phyloP scores from a whole-genome alignment of 805 yeast genomes.

The Kuraishia ogatae region DNA sequence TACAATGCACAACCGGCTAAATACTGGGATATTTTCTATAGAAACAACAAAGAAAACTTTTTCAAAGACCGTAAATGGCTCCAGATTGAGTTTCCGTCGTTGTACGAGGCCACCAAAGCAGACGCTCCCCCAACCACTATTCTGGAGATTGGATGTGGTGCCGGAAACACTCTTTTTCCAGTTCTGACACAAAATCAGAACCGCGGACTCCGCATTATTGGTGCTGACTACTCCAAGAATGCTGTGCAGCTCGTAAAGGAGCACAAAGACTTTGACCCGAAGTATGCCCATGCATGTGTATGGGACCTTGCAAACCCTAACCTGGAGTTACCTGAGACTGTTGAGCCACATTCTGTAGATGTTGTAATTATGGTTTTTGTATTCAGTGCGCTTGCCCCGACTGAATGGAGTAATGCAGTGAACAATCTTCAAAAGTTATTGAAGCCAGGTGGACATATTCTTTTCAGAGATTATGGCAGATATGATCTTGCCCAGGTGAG shows the following conservation, averaged over 20 bases:
- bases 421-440: constrained; percentile 58
- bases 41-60: constrained; percentile 84
- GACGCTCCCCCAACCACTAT: constrained; percentile 66
- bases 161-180: constrained; percentile 95
- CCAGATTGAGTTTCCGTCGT: constrained; percentile 83
- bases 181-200: constrained; percentile 77
- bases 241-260: constrained; percentile 81
- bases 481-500: constrained; percentile 94
- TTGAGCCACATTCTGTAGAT: constrained; percentile 77
- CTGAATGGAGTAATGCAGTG: constrained; percentile 83
- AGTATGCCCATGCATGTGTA: constrained; percentile 72
- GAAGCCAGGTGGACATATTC: constrained; percentile 88
- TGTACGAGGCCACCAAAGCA: constrained; percentile 69
- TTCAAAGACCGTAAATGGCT: constrained; percentile 97
- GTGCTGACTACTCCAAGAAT: constrained; percentile 82
- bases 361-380: constrained; percentile 93
- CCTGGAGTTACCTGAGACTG: constrained; percentile 71
- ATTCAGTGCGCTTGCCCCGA: constrained; percentile 84
- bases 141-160: constrained; percentile 96
- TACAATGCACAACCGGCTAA: constrained; percentile 84
- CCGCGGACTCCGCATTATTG: constrained; percentile 62
- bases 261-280: constrained; percentile 50
- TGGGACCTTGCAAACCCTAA: constrained; percentile 90
- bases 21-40: constrained; percentile 92
- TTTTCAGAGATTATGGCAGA: constrained; percentile 91